phyloP scores from a whole-genome alignment of 805 yeast genomes.

The Cyberlindnera meyerae region DNA sequence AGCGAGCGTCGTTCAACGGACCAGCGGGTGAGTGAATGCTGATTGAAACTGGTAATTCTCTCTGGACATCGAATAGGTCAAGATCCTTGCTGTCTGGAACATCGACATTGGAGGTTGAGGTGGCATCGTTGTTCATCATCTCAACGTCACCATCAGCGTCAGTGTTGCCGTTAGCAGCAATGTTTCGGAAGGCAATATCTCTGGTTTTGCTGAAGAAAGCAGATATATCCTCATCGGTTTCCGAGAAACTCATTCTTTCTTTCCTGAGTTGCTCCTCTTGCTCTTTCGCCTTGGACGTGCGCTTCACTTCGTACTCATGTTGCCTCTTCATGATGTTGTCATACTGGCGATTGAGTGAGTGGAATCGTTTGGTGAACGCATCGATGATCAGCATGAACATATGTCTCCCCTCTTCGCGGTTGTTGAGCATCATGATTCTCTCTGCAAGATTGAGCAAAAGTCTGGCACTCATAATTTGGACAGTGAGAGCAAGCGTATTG shows the following conservation, averaged over 20 bases:
- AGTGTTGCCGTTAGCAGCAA: constrained; percentile 1
- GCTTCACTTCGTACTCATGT: constrained; percentile 42
- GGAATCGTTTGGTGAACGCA: constrained; percentile 80
- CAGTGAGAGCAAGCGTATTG: constrained; percentile 75
- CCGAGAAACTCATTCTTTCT: constrained; percentile 28
- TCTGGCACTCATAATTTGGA: constrained; percentile 96
- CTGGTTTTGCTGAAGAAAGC: constrained; percentile 26
- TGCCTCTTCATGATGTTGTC: constrained; percentile 61
- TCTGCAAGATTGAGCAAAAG: constrained; percentile 83
- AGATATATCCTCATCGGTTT: constrained; percentile 35
- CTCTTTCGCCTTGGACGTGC: constrained; percentile 39
- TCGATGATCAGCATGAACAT: constrained; percentile 81
- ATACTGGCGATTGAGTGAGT: constrained; percentile 67
- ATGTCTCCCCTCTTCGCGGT: constrained; percentile 70
- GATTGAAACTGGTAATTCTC: constrained; percentile 54
- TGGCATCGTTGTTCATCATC: constrained; percentile 12
- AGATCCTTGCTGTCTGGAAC: no score
- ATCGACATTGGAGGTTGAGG: constrained; percentile 8
- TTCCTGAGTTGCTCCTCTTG: constrained; percentile 29
- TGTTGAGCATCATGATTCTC: constrained; percentile 74
- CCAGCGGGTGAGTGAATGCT: constrained; percentile 45
- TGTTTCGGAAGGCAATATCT: constrained; percentile 11
- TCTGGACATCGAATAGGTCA: constrained; percentile 43
- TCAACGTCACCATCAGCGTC: constrained; percentile 29
- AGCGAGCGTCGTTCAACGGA: constrained; percentile 82